These are phyloP conservation scores for Apiotrichum gamsii DNA, from an alignment of 1,284 basidiomycete species.

Conservation along the genomic window DNA sequence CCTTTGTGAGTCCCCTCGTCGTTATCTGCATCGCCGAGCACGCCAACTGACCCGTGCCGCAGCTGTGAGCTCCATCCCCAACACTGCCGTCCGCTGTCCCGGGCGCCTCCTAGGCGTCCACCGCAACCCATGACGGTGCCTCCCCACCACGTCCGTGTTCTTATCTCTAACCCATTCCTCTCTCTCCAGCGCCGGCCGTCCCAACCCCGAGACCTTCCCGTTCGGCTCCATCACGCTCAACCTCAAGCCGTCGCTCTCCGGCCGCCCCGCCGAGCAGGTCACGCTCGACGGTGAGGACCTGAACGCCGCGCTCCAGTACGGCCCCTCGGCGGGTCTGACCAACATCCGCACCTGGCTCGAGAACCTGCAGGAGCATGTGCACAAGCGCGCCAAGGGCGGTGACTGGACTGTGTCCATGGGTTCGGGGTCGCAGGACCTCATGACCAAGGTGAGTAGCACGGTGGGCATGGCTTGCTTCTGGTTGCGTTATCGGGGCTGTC, in stretches of 20 bases:
- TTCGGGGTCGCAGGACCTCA: slow-evolving; percentile 77
- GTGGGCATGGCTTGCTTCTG: neutral
- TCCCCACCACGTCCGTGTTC: neutral
- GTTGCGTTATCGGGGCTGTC: no score
- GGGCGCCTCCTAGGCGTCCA: neutral
- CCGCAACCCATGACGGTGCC: neutral
- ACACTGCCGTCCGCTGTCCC: neutral
- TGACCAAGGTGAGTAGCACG: slow-evolving; percentile 64
- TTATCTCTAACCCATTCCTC: no score
- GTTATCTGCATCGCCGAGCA: no score
- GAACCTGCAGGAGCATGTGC: slow-evolving; percentile 60
- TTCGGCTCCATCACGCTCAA: slow-evolving; percentile 63
- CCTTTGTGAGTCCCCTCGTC: slow-evolving; percentile 57
- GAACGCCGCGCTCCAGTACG: slow-evolving; percentile 66
- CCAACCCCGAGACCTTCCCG: slow-evolving; percentile 84
- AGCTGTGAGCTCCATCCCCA: slow-evolving; percentile 6
- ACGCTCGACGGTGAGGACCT: slow-evolving; percentile 57
- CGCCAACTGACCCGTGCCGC: neutral
- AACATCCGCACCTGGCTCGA: slow-evolving; percentile 61
- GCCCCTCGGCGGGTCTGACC: slow-evolving; percentile 64
- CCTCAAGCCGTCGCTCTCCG: slow-evolving; percentile 49
- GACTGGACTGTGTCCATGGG: slow-evolving; percentile 72
- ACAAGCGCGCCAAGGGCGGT: slow-evolving; percentile 52
- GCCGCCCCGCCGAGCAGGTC: slow-evolving; percentile 50
- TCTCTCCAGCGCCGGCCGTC: slow-evolving; percentile 55